These are phyloP conservation scores for Sporothrix globosa DNA, from an alignment of 2,329 filamentous ascomycete species.

Conservation along the genomic window DNA sequence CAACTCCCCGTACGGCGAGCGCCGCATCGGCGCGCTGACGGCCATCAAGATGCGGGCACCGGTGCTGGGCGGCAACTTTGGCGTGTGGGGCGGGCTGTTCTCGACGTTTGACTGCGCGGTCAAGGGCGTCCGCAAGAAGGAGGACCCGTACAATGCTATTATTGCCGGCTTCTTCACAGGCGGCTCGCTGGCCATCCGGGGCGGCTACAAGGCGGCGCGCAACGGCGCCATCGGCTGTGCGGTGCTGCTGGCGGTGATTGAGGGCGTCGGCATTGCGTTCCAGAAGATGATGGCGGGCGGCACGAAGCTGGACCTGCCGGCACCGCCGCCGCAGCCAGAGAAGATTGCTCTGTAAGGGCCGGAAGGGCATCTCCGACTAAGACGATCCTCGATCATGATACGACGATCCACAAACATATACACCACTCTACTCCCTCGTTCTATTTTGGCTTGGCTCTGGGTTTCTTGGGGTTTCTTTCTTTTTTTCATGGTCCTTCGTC, in stretches of 20 bases:
- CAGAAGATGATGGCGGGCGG: slow-evolving; percentile 90
- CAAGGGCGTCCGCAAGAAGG: slow-evolving; percentile 92
- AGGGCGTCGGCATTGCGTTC: slow-evolving; percentile 95
- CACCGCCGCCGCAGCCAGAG: slow-evolving; percentile 31
- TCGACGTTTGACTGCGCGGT: slow-evolving; percentile 95
- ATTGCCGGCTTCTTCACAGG: slow-evolving; percentile 97
- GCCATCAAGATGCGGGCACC: slow-evolving; percentile 97
- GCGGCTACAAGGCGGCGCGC: slow-evolving; percentile 86
- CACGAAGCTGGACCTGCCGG: slow-evolving; percentile 73
- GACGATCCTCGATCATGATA: neutral
- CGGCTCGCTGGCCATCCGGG: slow-evolving; percentile 86
- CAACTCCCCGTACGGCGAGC: slow-evolving; percentile 88
- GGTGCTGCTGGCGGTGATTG: slow-evolving; percentile 90
- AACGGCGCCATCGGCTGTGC: slow-evolving; percentile 97
- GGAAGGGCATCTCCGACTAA: neutral
- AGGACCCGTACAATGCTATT: slow-evolving; percentile 97
- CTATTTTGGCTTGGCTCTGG: neutral
- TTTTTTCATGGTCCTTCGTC: neutral
- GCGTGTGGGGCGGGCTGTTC: slow-evolving; percentile 96
- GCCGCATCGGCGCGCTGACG: slow-evolving; percentile 92
- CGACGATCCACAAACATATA: neutral
- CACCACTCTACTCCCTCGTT: slow-evolving; percentile 31
- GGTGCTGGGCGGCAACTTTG: slow-evolving; percentile 95
- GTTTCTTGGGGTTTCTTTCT: neutral
- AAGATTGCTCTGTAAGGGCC: slow-evolving; percentile 29